Base-by-base conservation (phyloP, 2,329 filamentous ascomycete genomes). In the Ophiostoma ulmi region DNA sequence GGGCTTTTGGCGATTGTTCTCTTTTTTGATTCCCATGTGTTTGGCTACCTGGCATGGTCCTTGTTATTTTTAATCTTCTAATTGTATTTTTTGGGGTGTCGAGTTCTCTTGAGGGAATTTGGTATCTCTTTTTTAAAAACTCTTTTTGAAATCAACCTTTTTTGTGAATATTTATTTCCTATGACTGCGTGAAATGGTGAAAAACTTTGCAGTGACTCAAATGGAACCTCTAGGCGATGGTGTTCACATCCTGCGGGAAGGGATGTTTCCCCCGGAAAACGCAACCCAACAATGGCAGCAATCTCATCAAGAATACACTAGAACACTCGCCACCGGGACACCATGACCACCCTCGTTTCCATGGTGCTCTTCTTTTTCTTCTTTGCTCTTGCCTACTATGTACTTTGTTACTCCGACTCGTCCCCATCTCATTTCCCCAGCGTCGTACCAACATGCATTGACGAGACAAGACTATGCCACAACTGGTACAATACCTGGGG, bases 11-110 rank as follows among this genome's bases (percentile, higher is more conserved):
- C 70, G 69, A 73, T 70, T 80, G 61, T 78, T 81, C 79, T 72
- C 72, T 71, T 70, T 70, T 61, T 65, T 74, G 73, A 74, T 70
- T 75, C 73, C 70, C 70, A 74, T 72, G 73, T 64, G 39, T 74
- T 35, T 44, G 31, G 6, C 38, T 69, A 72, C 22, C 44, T 5
- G 44, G 39, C 35, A 63, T 20, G 41, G 26, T 55, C 58, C 35
- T 55, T 67, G 73, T 70, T 72, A 63, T 81, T 76, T 76, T 78
- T 84, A 83, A 83, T 81, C 75, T 83, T 83, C 80, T 84, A 84
- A 84, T 84, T 77, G 75, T 75, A 76, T 76, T 77, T 75, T 74
- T 74, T 74, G 71, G 73, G 69, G 63, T 66, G 65, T 41, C 69
- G 69, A 66, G 64, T 66, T 72, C 58, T 69, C 61, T 69, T 67